These are phyloP conservation scores for Euphorbia celastroides DNA, from an alignment of 441 rosid species.

Conservation along the genomic window DNA sequence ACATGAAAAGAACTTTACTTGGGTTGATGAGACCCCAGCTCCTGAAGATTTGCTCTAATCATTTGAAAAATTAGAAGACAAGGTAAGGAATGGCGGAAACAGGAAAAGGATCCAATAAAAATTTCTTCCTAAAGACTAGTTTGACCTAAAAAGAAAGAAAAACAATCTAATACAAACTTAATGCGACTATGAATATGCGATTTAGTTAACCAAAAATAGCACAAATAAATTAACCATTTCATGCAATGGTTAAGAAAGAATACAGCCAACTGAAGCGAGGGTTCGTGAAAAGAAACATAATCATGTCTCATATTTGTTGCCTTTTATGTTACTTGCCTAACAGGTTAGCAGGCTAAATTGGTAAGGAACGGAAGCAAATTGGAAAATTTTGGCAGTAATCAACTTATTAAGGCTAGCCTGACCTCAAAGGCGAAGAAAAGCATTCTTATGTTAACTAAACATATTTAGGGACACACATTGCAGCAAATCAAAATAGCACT, in stretches of 20 bases:
- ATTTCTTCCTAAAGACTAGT: neutral
- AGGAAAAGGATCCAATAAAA: neutral
- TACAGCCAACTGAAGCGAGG: neutral
- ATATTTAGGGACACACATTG: neutral
- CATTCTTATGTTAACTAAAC: neutral
- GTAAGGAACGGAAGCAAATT: too few relatives aligned
- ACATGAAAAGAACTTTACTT: conserved; percentile 33
- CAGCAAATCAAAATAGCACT: neutral
- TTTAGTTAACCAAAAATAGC: neutral
- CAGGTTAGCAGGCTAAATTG: neutral
- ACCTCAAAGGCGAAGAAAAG: too few relatives aligned
- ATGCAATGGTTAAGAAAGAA: neutral
- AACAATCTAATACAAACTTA: neutral
- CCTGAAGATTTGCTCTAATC: conserved; percentile 63
- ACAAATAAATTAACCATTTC: neutral
- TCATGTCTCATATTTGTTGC: neutral
- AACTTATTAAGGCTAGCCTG: too few relatives aligned
- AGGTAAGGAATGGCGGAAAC: neutral
- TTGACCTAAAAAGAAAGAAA: neutral
- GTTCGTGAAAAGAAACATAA: too few relatives aligned
- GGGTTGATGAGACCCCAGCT: conserved; percentile 55
- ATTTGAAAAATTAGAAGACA: neutral
- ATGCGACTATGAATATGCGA: neutral
- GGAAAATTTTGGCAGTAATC: too few relatives aligned
- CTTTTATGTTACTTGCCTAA: neutral